Conservation (phyloP, 495 filamentous ascomycete species). For the Achaetomiella virescens region DNA sequence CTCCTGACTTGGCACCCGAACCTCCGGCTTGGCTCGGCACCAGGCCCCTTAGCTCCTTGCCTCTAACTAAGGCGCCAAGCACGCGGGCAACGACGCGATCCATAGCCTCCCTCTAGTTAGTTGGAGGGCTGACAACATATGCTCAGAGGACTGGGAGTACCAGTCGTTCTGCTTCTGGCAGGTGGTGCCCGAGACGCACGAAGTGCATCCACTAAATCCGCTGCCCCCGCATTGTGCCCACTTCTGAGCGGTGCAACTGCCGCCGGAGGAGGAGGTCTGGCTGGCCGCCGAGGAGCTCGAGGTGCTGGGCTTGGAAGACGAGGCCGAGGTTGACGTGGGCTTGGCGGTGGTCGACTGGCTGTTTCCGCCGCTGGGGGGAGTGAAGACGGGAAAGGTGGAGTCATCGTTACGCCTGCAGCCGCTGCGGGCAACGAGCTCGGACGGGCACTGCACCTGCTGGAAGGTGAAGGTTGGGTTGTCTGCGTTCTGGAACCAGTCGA, state of each 20-base stretch:
- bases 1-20: no score
- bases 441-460: conserved; percentile 49
- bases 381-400: conserved; percentile 25
- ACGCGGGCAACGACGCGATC: no score
- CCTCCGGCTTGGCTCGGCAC: no score
- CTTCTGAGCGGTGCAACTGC: conserved; percentile 24
- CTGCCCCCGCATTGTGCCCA: conserved; percentile 44
- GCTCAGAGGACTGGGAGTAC: conserved; percentile 34
- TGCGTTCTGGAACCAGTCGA: conserved; percentile 52
- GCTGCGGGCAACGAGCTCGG: conserved; percentile 44
- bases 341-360: conserved; percentile 1
- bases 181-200: conserved; percentile 28
- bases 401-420: conserved; percentile 40
- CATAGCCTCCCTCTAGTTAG: no score
- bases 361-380: no score
- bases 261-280: background rate
- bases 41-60: no score
- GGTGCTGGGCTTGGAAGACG: conserved; percentile 6
- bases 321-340: no score
- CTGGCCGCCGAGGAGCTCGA: background rate
- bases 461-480: conserved; percentile 52
- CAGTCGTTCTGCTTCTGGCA: conserved; percentile 35
- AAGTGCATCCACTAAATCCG: conserved; percentile 35
- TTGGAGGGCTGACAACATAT: no score
- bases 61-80: no score